Base-by-base conservation (phyloP, 176 grass and related monocot species). In the Rhynchospora breviuscula region DNA sequence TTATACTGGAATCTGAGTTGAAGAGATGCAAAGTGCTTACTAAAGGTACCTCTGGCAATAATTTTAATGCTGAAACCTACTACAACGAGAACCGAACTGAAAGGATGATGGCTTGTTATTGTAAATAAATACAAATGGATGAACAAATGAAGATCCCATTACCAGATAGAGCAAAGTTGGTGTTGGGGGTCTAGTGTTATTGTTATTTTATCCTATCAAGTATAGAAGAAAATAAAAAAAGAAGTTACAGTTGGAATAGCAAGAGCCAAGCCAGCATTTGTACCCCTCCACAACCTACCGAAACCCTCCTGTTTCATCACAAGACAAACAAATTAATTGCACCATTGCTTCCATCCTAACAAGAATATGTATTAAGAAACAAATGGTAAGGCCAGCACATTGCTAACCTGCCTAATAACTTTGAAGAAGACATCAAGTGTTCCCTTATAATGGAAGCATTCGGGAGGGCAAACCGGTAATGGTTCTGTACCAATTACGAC, bases 371-470 rank as follows among this genome's bases (percentile, higher is more conserved):
- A 1, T 10, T 19, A 57, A 29, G 35, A 15, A 6, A 56, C 57
- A 57, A 46, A 58, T 0, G 1, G 84, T 47, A 29, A 66, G 19
- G 18, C 5, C 12, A 75, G 17, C 25, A 23, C 0, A 66, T 19
- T 64, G 40, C 13, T 70, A 66, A 98, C 95, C 86, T 98, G 91
- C 86, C 96, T 93, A 59, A 93, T 87, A 64, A 98, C 90, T 90
- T 98, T 98, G 71, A 90, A 89, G 59, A 98, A 95, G 85, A 98
- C 89, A 76, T 98, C 92, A 25, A 98, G 69, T 58, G 95, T 98
- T 83, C 92, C 92, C 77, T 95, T 98, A 72, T 98, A 98, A 73
- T 93, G 84, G 80, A 98, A 98, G 82, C 92, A 93, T 88, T 98
- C 95, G 62, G 82, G 88, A 35, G 95, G 92, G 59, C 89, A 95